Evolutionary conservation across 1,139 yeast species (phyloP).

Genomic region (Meyerozyma athensensis): DNA sequence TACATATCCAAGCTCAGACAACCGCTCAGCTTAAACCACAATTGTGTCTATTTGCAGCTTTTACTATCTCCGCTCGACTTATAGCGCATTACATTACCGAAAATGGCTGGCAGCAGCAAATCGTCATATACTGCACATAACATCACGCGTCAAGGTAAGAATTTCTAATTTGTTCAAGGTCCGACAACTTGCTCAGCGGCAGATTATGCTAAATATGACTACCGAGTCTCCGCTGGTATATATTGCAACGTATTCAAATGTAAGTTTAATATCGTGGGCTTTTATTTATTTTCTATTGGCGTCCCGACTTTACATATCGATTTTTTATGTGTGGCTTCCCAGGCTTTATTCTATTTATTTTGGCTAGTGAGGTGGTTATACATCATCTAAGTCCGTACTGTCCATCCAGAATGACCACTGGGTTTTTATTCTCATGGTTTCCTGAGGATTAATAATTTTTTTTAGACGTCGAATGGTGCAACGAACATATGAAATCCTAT

Average conservation of each 20-base stretch:
- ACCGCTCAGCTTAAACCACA: no score
- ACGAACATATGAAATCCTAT: neutral
- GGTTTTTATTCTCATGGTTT: no score
- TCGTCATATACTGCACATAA: neutral
- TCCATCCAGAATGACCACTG: no score
- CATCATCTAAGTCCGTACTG: no score
- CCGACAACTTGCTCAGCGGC: slow-evolving; percentile 2
- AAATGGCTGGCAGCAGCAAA: slow-evolving; percentile 4
- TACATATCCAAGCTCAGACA: no score
- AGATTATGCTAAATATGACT: neutral
- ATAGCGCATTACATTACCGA: neutral
- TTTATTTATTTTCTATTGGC: neutral
- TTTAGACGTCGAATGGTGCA: neutral
- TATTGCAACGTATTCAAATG: slow-evolving; percentile 7
- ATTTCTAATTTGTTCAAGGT: slow-evolving; percentile 2
- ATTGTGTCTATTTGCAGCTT: no score
- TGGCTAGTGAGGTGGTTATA: no score
- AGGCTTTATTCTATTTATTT: no score
- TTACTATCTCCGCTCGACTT: neutral
- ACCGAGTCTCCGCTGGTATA: slow-evolving; percentile 5
- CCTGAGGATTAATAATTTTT: no score
- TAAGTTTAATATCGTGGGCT: slow-evolving; percentile 1
- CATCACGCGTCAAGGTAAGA: slow-evolving; percentile 2
- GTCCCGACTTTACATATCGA: no score
- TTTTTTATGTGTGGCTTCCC: no score